Base-by-base conservation (phyloP, 2,329 filamentous ascomycete species). In the Pseudocercospora crystallina region DNA sequence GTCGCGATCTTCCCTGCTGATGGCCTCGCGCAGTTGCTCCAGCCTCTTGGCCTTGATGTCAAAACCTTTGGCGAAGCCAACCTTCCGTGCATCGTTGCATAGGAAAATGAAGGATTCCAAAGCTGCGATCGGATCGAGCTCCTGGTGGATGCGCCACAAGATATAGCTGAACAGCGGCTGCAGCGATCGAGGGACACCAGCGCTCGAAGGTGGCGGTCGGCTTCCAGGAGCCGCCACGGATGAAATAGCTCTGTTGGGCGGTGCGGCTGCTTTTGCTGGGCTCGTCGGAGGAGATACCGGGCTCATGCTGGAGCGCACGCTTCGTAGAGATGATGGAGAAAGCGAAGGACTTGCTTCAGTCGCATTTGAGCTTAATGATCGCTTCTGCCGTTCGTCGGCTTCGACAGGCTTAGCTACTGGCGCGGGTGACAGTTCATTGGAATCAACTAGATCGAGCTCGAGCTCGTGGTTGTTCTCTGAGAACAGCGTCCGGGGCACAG, bases 51-150 rank as follows among this genome's bases (percentile, higher is more conserved):
- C 70, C 33, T 74, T 71, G 40, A 79, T 74, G 53, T 76, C 76
- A 47, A 79, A 79, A 17, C 75, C 73, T 47, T 73, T 72, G 12
- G 76, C 75, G 49, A 74, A 71, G 10, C 65, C 61, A 42, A 74
- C 71, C 60, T 77, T 77, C 20, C 61, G 59, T 1, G 70, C 63
- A 53, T 79, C 75, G 54, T 79, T 78, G 46, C 75, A 78, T 37
- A 79, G 68, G 54, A 79, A 74, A 53, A 79, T 77, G 65, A 76
- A 79, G 7, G 73, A 73, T 54, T 76, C 75, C 5, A 77, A 68
- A 8, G 75, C 73, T 33, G 73, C 71, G 31, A 73, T 69, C 2
- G 73, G 73, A 51, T 77, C 74, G 8, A 66, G 63, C 51, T 77
- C 76, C 47, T 76, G 74, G 61, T 78, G 71, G 49, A 78, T 74